Evolutionary conservation across 257 asterid species (phyloP), one percentile per base, ranked within the genome.

Genomic region (Buddleja alternifolia): DNA sequence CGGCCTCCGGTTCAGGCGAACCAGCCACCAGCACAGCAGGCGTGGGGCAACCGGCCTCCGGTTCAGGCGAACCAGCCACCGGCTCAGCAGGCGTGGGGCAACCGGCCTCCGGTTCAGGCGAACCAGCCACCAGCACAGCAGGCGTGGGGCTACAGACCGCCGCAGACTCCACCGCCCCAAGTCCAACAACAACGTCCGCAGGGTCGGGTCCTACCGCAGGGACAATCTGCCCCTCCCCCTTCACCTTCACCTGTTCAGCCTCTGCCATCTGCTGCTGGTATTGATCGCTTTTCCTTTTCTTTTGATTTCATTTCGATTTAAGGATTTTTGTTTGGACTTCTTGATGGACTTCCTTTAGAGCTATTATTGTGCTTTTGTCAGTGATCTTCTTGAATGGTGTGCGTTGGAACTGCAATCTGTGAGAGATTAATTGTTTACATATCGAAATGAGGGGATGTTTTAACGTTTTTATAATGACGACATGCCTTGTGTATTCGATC

Each of bases 251-350:
- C 69, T 23, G 68, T 23, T 63, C 82, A 64, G 70, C 14, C 41
- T 7, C 69, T 6, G 14, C 39, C 75, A 0, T 23, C 68, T 24
- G 20, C n/a, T n/a, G n/a, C 82, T n/a, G 86, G 86, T 82, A 78
- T 57, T 58, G 8, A 32, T 6, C 29, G 2, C 15, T 12, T 11
- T 7, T 4, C 2, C 25, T 5, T 61, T 36, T 23, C 14, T 17
- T 7, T 39, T 37, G 10, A 10, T 23, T 36, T 40, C 8, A 5
- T 42, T 51, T 58, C 70, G 37, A 0, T 21, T 15, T 12, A n/a
- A n/a, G n/a, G 20, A 7, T 37, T n/a, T 19, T 29, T 60, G 1
- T 36, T 23, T 20, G 10, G 36, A 5, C 25, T 6, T 1, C 7
- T 25, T 10, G 45, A 47, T 29, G 19, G 25, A 19, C 8, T 2